These are phyloP conservation scores for Agroathelia rolfsii DNA, from an alignment of 1,284 basidiomycete genomes.

Conservation along the genomic window DNA sequence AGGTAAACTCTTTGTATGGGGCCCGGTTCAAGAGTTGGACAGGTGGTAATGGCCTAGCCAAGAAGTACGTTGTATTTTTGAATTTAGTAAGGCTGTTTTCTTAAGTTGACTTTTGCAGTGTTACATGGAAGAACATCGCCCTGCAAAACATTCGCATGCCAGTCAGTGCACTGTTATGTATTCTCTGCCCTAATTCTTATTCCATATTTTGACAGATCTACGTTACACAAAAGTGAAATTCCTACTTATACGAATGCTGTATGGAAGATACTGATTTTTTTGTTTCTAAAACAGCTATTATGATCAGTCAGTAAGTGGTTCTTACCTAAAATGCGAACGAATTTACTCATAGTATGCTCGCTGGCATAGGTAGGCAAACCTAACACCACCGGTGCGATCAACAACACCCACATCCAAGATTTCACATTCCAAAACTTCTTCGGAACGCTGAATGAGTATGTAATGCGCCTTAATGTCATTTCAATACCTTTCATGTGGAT, in stretches of 20 bases:
- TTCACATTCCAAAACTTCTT: conserved; percentile 45
- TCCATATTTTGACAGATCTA: conserved; percentile 32
- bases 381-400: conserved; percentile 29
- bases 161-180: neutral
- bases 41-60: conserved; percentile 46
- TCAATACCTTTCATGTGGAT: neutral
- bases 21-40: conserved; percentile 65
- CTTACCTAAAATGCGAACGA: neutral
- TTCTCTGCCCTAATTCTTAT: neutral
- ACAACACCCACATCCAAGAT: conserved; percentile 47
- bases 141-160: conserved; percentile 21
- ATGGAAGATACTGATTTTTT: neutral
- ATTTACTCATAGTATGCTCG: neutral
- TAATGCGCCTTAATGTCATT: no score
- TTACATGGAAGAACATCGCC: conserved; percentile 52
- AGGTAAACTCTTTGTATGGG: conserved; percentile 44
- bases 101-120: conserved; percentile 20
- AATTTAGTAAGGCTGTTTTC: neutral
- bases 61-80: conserved; percentile 31
- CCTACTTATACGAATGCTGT: neutral
- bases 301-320: conserved; percentile 38
- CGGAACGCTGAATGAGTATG: conserved; percentile 44
- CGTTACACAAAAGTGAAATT: conserved; percentile 48
- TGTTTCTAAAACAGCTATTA: conserved; percentile 33
- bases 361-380: conserved; percentile 31